Percentiles rank a stretch among this genome's conserved stretches.
These are phyloP conservation scores for Blastobotrys mokoenaii DNA, from an alignment of 805 yeast species.

Conservation along the genomic window DNA sequence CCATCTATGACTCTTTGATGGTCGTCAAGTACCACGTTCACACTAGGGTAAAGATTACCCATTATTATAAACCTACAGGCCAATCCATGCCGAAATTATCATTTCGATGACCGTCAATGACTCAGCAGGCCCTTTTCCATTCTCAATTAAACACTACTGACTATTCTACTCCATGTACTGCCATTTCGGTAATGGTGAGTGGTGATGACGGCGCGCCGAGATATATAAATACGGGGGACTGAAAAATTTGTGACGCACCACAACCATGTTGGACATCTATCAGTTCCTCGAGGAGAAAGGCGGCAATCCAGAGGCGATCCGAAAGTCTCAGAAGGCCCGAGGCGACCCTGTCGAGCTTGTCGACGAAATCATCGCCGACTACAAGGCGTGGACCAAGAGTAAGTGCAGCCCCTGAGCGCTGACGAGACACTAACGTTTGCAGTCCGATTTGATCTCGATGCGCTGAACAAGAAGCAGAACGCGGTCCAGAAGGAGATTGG, in stretches of 20 bases:
- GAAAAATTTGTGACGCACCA: neutral
- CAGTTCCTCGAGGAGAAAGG: conserved; percentile 95
- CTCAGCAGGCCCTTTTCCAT: too few relatives aligned
- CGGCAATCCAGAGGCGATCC: conserved; percentile 85
- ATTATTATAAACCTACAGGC: too few relatives aligned
- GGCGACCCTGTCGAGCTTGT: conserved; percentile 92
- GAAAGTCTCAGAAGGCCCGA: conserved; percentile 85
- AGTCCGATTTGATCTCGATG: conserved; percentile 82
- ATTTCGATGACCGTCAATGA: too few relatives aligned
- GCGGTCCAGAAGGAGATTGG: conserved; percentile 91
- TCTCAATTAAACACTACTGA: too few relatives aligned
- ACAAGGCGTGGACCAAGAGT: conserved; percentile 83
- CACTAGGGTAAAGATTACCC: too few relatives aligned
- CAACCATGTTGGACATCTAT: conserved; percentile 77
- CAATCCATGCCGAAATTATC: too few relatives aligned
- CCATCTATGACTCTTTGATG: too few relatives aligned
- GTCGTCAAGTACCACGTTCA: too few relatives aligned
- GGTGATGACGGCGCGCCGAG: neutral
- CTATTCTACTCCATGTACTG: too few relatives aligned
- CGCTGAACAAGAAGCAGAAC: conserved; percentile 78
- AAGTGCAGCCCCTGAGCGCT: conserved; percentile 2
- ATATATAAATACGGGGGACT: neutral
- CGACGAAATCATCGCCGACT: conserved; percentile 87
- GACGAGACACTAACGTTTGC: neutral
- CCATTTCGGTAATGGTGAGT: too few relatives aligned